Evolutionary conservation across 148 eudicot species (phyloP), one percentile per base, ranked within the genome.

Genomic region (Polygonum maritimum): DNA sequence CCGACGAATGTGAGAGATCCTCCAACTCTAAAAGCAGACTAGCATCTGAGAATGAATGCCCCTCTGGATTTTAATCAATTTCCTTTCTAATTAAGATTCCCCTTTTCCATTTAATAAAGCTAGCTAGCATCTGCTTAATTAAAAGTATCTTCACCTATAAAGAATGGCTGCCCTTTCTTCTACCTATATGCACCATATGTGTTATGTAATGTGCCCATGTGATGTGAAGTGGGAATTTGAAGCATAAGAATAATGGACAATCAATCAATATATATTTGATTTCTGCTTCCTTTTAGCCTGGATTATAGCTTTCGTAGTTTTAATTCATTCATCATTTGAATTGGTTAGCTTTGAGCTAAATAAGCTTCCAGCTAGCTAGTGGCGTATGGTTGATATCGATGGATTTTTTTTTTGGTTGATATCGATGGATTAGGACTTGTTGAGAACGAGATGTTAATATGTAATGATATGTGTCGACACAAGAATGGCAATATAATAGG

Each of bases 71-170:
- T 26, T 26, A 26, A 26, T 26, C 69, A 16, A 60, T 60, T 60
- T 60, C 38, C 71, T 67, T 67, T 67, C 10, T 36, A 26, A 26
- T 26, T 26, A 67, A 67, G 70, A 63, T 63, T 63, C 70, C 70
- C 18, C 13, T 10, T 31, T 7, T 1, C 31, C 19, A 19, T 57
- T 57, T 1, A 8, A 22, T 36, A 16, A 35, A 11, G 10, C 71
- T 26, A 26, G 31, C 31, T 26, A 26, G 31, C 31, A 26, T 26
- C 19, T 14, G 0, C 12, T 8, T 33, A 15, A 22, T 35, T 60
- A 26, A 22, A 60, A 60, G 14, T 62, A 26, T 26, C 38, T 62
- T 22, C 36, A 10, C 33, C 22, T 5, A 58, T 5, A 21, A 58
- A 22, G 3, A 58, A 19, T 58, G 35, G 65, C 31, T 48, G 13